Evolutionary conservation across 768 basidiomycete genomes (phyloP).

Genomic region (Suillus subalutaceus): DNA sequence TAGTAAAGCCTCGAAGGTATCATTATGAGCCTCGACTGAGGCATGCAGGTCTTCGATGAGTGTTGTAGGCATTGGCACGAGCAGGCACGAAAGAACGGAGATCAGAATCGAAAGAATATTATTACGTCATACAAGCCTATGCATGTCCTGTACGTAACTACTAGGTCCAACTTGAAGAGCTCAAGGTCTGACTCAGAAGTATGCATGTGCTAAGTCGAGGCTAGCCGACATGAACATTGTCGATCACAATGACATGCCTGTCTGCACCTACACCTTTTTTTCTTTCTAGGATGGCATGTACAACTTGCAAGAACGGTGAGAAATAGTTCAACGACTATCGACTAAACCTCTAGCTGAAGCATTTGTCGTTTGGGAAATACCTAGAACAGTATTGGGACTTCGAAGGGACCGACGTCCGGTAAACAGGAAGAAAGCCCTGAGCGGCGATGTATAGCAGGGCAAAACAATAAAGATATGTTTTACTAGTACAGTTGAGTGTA

Average conservation of each 20-base stretch:
- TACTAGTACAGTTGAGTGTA: not conserved
- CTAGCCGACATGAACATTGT: not conserved
- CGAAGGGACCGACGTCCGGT: not conserved
- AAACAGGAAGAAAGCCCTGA: not conserved
- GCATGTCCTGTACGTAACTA: not conserved
- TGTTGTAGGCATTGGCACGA: conserved; percentile 49
- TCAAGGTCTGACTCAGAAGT: not conserved
- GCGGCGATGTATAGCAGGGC: not conserved
- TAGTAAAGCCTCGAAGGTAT: conserved; percentile 80
- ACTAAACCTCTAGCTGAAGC: not conserved
- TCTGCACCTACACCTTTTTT: not conserved
- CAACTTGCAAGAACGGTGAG: too few species aligned
- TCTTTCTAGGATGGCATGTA: too few species aligned
- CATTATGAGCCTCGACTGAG: conserved; percentile 74
- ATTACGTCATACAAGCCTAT: not conserved
- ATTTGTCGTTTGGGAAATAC: not conserved
- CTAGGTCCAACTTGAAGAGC: too few species aligned
- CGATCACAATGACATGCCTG: too few species aligned
- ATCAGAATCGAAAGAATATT: not conserved
- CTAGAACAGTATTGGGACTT: not conserved
- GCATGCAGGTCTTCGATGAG: conserved; percentile 45
- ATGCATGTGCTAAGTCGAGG: not conserved
- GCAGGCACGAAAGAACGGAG: not conserved
- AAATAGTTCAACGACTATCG: too few species aligned
- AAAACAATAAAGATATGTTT: not conserved